These are phyloP conservation scores for Fusarium praegraminearum DNA, from an alignment of 2,329 filamentous ascomycete species.

Conservation along the genomic window DNA sequence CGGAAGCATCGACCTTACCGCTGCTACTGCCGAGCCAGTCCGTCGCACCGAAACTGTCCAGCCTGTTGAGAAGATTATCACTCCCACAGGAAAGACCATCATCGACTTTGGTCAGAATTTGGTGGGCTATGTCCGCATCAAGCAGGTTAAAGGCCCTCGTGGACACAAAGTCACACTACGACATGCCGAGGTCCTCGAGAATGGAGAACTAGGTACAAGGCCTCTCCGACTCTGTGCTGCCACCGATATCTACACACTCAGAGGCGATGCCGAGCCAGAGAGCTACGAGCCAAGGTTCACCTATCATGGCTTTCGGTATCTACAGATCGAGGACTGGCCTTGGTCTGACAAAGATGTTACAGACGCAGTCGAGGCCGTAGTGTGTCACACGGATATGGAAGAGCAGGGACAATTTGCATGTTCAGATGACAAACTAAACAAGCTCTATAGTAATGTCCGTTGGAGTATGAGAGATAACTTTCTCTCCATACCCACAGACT, in stretches of 20 bases:
- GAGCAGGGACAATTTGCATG: slow-evolving; percentile 64
- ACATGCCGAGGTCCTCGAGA: slow-evolving; percentile 68
- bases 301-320: slow-evolving; percentile 68
- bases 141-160: slow-evolving; percentile 49
- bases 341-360: slow-evolving; percentile 38
- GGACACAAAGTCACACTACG: slow-evolving; percentile 57
- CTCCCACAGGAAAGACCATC: slow-evolving; percentile 58
- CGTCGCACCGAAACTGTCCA: slow-evolving; percentile 51
- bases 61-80: slow-evolving; percentile 49
- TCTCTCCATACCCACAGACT: slow-evolving; percentile 68
- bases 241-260: slow-evolving; percentile 58
- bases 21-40: slow-evolving; percentile 50
- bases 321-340: slow-evolving; percentile 61
- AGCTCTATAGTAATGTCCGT: slow-evolving; percentile 64
- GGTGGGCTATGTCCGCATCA: slow-evolving; percentile 62
- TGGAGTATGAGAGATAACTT: slow-evolving; percentile 73
- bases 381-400: slow-evolving; percentile 65
- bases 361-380: slow-evolving; percentile 48
- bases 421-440: slow-evolving; percentile 64
- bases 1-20: slow-evolving; percentile 42
- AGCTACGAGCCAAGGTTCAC: slow-evolving; percentile 61
- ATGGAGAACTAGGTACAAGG: slow-evolving; percentile 55
- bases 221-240: slow-evolving; percentile 62
- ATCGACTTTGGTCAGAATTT: slow-evolving; percentile 70
- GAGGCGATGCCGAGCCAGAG: slow-evolving; percentile 28